A percentile compares a stretch with the other conserved stretches of the same genome.
Evolutionary conservation across 225 moss, liverwort and hornwort genomes (phyloP).

Genomic region (Sphagnum contortum): DNA sequence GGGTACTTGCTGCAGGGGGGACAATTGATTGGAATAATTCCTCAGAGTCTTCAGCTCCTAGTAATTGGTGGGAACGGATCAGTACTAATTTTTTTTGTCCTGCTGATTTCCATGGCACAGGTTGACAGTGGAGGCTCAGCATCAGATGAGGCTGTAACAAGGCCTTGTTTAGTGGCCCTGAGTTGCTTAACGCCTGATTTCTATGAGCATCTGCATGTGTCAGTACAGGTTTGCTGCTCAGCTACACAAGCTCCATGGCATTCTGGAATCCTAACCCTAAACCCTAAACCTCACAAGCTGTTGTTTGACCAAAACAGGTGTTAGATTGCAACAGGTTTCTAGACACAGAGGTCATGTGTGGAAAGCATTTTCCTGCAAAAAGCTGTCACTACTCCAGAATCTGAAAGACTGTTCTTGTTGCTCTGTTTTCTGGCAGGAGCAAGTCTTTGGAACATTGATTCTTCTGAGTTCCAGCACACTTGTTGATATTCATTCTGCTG

Average conservation of each 20-base stretch:
- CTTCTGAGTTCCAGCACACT: conserved; percentile 23
- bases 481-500: conserved; percentile 19
- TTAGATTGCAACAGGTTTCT: no score
- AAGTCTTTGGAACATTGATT: conserved; percentile 30
- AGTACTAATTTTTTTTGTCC: not conserved
- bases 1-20: no score
- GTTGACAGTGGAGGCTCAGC: conserved; percentile 55
- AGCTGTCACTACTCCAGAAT: no score
- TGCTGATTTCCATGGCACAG: conserved; percentile 16
- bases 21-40: no score
- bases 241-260: not conserved
- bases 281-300: no score
- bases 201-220: conserved; percentile 29
- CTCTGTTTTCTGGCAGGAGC: conserved; percentile 16
- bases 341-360: no score
- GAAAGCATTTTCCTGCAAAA: not conserved
- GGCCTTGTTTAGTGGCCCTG: conserved; percentile 65
- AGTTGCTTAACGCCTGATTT: conserved; percentile 65
- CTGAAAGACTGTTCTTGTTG: not conserved
- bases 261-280: no score
- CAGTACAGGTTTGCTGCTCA: conserved; percentile 40
- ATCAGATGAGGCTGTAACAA: conserved; percentile 60
- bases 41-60: no score
- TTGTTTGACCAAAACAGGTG: no score
- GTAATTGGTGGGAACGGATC: no score